Conservation (phyloP, 306 rosid genomes). For the Quercus engelmannii region DNA sequence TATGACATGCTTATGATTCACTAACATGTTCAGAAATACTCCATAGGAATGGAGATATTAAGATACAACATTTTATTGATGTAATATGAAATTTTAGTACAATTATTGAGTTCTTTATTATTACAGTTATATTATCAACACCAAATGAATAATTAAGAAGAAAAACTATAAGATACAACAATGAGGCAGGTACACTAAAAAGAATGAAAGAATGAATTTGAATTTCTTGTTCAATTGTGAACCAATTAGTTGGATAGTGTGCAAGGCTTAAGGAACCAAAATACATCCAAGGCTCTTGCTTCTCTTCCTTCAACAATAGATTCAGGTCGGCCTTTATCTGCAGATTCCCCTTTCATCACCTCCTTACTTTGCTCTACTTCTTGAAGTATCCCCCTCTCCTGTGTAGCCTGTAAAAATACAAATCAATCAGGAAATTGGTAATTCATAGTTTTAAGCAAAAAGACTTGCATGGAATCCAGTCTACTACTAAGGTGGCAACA, state of each 20-base stretch:
- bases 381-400: slow-evolving; percentile 67
- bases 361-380: slow-evolving; percentile 51
- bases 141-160: slow-evolving; percentile 15
- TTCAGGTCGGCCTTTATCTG: slow-evolving; percentile 39
- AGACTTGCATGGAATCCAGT: background rate
- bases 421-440: background rate
- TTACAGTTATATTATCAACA: slow-evolving; percentile 23
- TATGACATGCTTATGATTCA: too few species aligned
- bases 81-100: background rate
- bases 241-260: slow-evolving; percentile 44
- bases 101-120: slow-evolving; percentile 26
- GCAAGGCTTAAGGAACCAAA: slow-evolving; percentile 99
- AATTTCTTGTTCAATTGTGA: slow-evolving; percentile 2
- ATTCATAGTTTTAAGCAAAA: background rate
- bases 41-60: background rate
- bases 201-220: slow-evolving; percentile 46
- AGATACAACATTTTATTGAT: slow-evolving; percentile 19
- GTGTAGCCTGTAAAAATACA: background rate
- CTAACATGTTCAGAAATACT: background rate
- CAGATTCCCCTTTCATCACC: slow-evolving; percentile 24
- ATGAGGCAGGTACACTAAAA: slow-evolving; percentile 17
- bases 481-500: background rate
- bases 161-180: slow-evolving; percentile 14
- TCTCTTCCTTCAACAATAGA: slow-evolving; percentile 58
- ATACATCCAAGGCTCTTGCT: slow-evolving; percentile 67